Evolutionary conservation across 805 yeast genomes (phyloP), one percentile per base, ranked within the genome.

Genomic region (Candida pseudoglaebosa): DNA sequence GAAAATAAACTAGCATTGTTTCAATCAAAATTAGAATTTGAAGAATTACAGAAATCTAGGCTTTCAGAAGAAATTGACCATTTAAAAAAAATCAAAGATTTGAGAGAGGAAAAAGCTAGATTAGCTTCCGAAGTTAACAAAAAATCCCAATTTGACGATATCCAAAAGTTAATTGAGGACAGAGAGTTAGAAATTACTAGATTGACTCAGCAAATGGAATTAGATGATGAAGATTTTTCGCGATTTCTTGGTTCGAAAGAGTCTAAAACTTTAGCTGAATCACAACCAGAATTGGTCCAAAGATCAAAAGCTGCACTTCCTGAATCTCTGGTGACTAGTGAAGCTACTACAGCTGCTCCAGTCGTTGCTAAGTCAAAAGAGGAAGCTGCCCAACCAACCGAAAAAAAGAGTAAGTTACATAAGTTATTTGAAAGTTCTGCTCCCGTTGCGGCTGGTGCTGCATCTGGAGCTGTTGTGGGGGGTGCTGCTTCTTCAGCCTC

Each of bases 21-120:
- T 42, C 52, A 54, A 37, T 46, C 57, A 32, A 53, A 55, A 41
- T 52, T 62, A 43, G 62, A 59, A 36, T 54, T 59, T 36, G 69
- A 62, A 46, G 71, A 65, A 47, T 57, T 61, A 38, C 67, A 68
- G 49, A 59, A 56, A 48, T 45, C 50, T 33, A 59, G 66, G 43
- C 55, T 67, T 44, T 49, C 59, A 48, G 71, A 59, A 34, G 74
- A 64, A 50, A 62, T 59, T 39, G 62, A 55, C 19, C 62, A 65
- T 46, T 58, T 69, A 52, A 67, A 68, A 49, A 58, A 60, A 45
- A 58, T 62, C 49, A 56, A 57, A 49, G 62, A 59, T 21, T 55
- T 68, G 42, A 59, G 68, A 42, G 67, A 58, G 38, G 69, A 67
- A 39, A 67, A 63, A 46, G 61, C 56, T 14, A 50, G 57, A 42